Base-by-base conservation (phyloP, 345 rosid genomes). In the Bruguiera gymnorhiza region DNA sequence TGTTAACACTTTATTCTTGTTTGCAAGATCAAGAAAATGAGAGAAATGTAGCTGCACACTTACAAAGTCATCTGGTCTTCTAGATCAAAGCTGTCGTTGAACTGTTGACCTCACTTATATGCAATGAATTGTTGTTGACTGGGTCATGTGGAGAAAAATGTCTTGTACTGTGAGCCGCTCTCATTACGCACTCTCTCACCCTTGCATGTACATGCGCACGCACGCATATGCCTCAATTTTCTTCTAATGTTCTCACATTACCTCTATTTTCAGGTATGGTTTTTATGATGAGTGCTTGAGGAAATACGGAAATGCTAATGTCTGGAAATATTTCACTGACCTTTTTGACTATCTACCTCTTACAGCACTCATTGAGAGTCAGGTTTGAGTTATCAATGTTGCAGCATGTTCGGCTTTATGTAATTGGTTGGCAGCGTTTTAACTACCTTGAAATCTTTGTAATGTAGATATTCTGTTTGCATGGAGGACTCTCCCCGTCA, bases 241-340 rank as follows among this genome's bases (percentile, higher is more conserved):
- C 32, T 71, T 50, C 60, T 64, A 27, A 30, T 1, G 2, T 43
- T 51, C 30, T 64, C 5, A 50, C 46, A 66, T 20, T n/a, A 24
- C 29, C 70, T 55, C 60, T 23, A 15, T 66, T 73, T 78, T 75
- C 92, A 93, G 98, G 70, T 93, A 93, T 85, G 97, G 98, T 9
- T 93, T 93, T 79, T 93, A 93, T 76, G 96, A 92, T 54, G 98
- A 93, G 68, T 90, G 98, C 74, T 83, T 93, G 88, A 84, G 98
- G 74, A 92, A 93, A 80, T 93, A 93, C 62, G 98, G 98, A 80
- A 93, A 93, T 82, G 97, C 97, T 23, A 90, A 93, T 73, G 98
- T 93, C 13, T 93, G 98, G 98, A 93, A 93, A 85, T 77, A 89
- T 58, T 93, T 93, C 67, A 93, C 98, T 0, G 97, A 90, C 72